Base-by-base conservation (phyloP, 148 eudicot genomes). In the Chenopodium berlandieri region DNA sequence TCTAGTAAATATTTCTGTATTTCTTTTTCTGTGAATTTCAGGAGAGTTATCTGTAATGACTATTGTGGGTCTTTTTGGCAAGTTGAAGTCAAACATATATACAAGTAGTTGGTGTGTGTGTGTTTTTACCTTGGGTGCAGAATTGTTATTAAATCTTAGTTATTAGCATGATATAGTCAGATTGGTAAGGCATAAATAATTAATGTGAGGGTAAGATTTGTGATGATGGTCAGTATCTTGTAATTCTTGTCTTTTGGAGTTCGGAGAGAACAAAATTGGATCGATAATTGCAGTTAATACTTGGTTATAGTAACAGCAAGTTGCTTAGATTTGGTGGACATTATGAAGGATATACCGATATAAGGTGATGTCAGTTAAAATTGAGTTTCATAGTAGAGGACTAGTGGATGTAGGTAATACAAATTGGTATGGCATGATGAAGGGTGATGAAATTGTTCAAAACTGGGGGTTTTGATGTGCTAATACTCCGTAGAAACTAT, bases 351-450 rank as follows among this genome's bases (percentile, higher is more conserved):
- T 50, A 4, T 40, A 40, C 44, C 44, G 44, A 40, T 40, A 64
- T 70, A 77, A 80, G 85, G 58, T 5, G 65, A 40, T 40, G 83
- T 82, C 83, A 79, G 84, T 88, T 87, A 87, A 75, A 71, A 84
- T 84, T 85, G 64, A 75, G 79, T 78, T 84, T 83, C 85, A 71
- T 52, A 76, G 62, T 23, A 56, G 44, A 65, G 37, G 84, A 78
- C 17, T 34, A 52, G 44, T 5, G 44, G 44, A 40, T 6, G 5
- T 40, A 40, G 44, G 44, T 5, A 40, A 5, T 40, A 40, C 44
- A 40, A 37, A 40, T 40, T 40, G 44, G 44, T 40, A 0, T 40
- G 44, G 44, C 44, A 40, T 40, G 44, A 40, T 40, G 1, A 40
- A 40, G 44, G 6, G 44, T 40, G 44, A 40, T 40, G 8, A 40